Conservation (phyloP, 2,329 filamentous ascomycete species). For the Magnaporthiopsis poae region DNA sequence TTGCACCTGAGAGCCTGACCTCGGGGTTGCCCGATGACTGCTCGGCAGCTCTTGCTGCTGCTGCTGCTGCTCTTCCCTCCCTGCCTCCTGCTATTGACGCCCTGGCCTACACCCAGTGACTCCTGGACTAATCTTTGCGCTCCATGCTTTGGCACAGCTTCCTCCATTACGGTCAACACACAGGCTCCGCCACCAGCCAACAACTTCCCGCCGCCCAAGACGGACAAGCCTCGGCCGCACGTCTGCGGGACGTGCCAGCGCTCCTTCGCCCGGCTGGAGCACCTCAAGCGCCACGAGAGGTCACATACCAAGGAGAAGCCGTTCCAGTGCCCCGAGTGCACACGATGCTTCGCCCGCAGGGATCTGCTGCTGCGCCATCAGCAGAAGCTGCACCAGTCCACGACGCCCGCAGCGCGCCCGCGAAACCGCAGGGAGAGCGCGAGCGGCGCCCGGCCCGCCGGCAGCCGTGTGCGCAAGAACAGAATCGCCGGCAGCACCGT, state of each 20-base stretch:
- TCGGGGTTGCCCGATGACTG: background rate
- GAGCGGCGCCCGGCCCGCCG: constrained; percentile 55
- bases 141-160: constrained; percentile 23
- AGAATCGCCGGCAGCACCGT: constrained; percentile 59
- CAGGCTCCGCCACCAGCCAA: constrained; percentile 23
- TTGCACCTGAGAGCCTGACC: background rate
- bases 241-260: constrained; percentile 83
- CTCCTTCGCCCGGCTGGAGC: constrained; percentile 88
- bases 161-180: constrained; percentile 44
- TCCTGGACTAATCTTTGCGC: background rate
- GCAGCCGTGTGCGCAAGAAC: constrained; percentile 79
- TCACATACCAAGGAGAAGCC: constrained; percentile 99
- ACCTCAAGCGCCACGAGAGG: constrained; percentile 91
- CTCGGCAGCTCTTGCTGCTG: background rate
- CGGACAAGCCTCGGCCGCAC: constrained; percentile 92
- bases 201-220: constrained; percentile 74
- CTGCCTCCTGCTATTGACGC: background rate
- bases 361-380: constrained; percentile 89
- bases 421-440: constrained; percentile 85
- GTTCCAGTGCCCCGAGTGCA: constrained; percentile 91
- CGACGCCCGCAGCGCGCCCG: constrained; percentile 75
- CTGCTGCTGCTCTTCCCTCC: no score
- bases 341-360: constrained; percentile 85
- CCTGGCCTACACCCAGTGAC: background rate
- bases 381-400: constrained; percentile 94